These are phyloP conservation scores for Nakazawaea wyomingensis DNA, from an alignment of 805 yeast genomes.

Conservation along the genomic window DNA sequence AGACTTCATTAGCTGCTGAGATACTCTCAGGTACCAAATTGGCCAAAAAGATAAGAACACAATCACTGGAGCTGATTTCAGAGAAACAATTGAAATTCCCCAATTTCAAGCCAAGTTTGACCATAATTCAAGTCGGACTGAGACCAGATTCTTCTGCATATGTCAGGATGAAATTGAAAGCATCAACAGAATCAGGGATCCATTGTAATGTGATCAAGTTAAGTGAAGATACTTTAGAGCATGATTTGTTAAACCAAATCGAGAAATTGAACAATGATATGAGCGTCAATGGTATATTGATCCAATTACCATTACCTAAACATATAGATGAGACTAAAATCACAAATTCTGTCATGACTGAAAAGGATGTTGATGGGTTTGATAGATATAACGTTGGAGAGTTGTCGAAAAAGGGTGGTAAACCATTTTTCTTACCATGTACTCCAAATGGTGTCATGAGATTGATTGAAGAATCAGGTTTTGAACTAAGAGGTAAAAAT, in stretches of 20 bases:
- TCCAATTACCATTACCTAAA: constrained; percentile 85
- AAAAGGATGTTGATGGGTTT: constrained; percentile 95
- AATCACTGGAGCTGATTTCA: constrained; percentile 37
- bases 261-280: constrained; percentile 66
- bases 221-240: constrained; percentile 57
- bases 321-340: constrained; percentile 73
- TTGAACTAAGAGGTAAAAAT: constrained; percentile 66
- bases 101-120: constrained; percentile 67
- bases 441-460: constrained; percentile 93
- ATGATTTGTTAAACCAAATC: constrained; percentile 53
- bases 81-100: constrained; percentile 36
- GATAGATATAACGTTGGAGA: constrained; percentile 88
- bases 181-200: constrained; percentile 80
- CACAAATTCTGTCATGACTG: constrained; percentile 75
- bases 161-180: constrained; percentile 86
- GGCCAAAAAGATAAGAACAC: constrained; percentile 38
- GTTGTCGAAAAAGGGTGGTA: constrained; percentile 78
- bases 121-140: constrained; percentile 84
- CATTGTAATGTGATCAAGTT: constrained; percentile 60
- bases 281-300: constrained; percentile 76
- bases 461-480: constrained; percentile 64
- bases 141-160: constrained; percentile 90
- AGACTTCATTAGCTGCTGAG: constrained; percentile 20
- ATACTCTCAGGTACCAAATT: constrained; percentile 42
- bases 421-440: constrained; percentile 83